Evolutionary conservation across 2,329 filamentous ascomycete genomes (phyloP), one percentile per base, ranked within the genome.

Genomic region (Neonectria coccinea): DNA sequence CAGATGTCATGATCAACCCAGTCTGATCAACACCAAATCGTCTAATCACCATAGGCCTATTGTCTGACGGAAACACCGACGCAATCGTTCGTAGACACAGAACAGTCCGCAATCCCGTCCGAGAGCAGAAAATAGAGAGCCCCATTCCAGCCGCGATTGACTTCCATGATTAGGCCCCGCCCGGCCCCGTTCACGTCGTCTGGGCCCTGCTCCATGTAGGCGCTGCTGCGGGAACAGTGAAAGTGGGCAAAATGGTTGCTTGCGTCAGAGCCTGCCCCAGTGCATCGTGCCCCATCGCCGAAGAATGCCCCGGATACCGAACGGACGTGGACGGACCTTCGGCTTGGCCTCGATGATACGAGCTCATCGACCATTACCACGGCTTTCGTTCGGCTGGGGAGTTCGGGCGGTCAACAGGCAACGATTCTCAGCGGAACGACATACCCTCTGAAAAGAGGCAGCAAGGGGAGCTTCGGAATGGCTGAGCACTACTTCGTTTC

Each of bases 291-390:
- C 58, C 62, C 70, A 73, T 70, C 67, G 64, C 70, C 69, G 70
- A 73, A 56, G 44, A 67, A 52, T 58, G 60, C 61, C 69, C 71
- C 70, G 71, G 71, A 71, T 62, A 73, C 71, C 71, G 71, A 73
- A 70, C 71, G 70, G 70, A 73, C 61, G 39, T 53, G 65, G 57
- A 62, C 71, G 65, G 65, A 63, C 62, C 61, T 72, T 73, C 71
- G 71, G 71, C 67, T 71, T 61, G 63, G 27, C 52, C 56, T 70
- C 63, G 67, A 70, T 55, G 55, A 66, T 68, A 66, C 67, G 69
- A 73, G 67, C 36, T 16, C 14, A 51, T 36, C 39, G 11, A 42
- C n/a, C 39, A 62, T 56, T 45, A 56, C 65, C 65, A 65, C 61
- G 67, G 68, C 60, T 69, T 52, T 50, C 47, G 16, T 63, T 70